Evolutionary conservation across 148 eudicot genomes (phyloP).

Genomic region (Euryodendron excelsum): DNA sequence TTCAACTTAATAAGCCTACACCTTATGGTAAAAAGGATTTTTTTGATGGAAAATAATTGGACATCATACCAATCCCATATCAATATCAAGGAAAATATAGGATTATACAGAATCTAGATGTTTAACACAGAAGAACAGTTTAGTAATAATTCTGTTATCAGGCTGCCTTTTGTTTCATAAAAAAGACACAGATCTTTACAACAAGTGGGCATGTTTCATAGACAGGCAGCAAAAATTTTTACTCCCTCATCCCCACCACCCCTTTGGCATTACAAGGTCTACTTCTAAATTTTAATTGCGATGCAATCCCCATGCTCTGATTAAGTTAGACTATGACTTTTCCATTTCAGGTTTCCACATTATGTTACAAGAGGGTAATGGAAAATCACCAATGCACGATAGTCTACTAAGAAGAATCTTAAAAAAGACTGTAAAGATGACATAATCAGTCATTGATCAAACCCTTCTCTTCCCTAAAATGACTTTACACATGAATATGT

Average conservation of each 20-base stretch:
- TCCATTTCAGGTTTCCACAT: neutral
- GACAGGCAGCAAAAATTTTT: neutral
- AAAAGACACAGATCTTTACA: neutral
- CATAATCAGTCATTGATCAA: neutral
- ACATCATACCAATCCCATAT: neutral
- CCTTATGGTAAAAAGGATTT: neutral
- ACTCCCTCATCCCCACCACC: neutral
- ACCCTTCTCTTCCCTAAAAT: conserved; percentile 6
- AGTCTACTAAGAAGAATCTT: neutral
- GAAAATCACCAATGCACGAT: too few relatives aligned
- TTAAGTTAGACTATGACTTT: neutral
- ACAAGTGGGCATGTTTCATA: neutral
- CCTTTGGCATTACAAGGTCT: neutral
- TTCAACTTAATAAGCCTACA: neutral
- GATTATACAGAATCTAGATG: neutral
- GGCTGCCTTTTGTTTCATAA: too few relatives aligned
- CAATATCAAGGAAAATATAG: neutral
- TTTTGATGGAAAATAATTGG: neutral
- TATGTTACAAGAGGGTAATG: neutral
- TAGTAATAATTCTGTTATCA: neutral
- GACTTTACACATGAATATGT: neutral
- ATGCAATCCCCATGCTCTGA: neutral
- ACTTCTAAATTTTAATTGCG: neutral
- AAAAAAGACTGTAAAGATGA: neutral
- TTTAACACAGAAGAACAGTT: neutral